Base-by-base conservation (phyloP, 2,329 filamentous ascomycete species). In the Verticillium longisporum region DNA sequence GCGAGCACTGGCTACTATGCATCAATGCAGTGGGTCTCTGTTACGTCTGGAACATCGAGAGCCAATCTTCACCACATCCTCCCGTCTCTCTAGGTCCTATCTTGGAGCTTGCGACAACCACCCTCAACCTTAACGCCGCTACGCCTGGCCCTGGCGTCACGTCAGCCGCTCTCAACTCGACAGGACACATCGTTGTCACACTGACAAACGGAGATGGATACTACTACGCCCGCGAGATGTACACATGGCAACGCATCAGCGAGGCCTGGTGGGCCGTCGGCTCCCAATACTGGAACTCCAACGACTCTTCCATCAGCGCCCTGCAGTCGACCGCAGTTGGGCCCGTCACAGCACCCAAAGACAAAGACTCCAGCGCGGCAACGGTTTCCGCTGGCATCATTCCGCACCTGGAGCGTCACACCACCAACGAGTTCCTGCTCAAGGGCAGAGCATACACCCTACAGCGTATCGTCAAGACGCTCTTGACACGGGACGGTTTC, bases 241-340 rank as follows among this genome's bases (percentile, higher is more conserved):
- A 87, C 73, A 85, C 88, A 7, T 99, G 95, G 95, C 94, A 98
- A 74, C 87, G 93, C 10, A 81, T 99, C n/a, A 96, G 92, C 2
- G 96, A 99, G 72, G 85, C 91, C 1, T 99, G 95, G 95, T 99
- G 95, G 92, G 94, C 94, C 0, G 92, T 98, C 0, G 93, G 93
- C 18, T 96, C 91, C 67, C 95, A 99, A 72, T 99, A 99, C 73
- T 99, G 95, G 96, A 98, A 99, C 74, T 96, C 92, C 1, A 96
- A 92, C 59, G 95, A 97, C 69, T 92, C 92, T 1, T 92, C 92
- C 0, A 87, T 97, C 59, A 88, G 90, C 56, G 90, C 92, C 58
- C 76, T 97, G 41, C 88, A 92, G 66, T 87, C 90, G 2, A 88
- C 87, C 1, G 86, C 87, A 10, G 82, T 88, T 7, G 86, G 88